These are phyloP conservation scores for Corylus americana DNA, from an alignment of 306 rosid genomes.

Conservation along the genomic window DNA sequence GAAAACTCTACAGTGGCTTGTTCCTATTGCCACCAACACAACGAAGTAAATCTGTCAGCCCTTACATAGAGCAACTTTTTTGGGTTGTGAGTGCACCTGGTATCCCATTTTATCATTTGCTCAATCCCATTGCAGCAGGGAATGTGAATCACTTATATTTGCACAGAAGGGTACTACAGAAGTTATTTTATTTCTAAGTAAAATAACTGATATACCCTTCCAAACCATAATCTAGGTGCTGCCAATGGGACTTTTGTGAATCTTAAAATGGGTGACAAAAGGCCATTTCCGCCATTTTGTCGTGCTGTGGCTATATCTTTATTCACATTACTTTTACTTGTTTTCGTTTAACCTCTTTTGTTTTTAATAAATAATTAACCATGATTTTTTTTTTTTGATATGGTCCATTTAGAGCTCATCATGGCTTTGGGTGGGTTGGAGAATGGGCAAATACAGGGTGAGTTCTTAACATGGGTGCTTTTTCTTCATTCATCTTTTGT, in stretches of 20 bases:
- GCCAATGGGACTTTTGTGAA: not conserved
- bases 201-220: slow-evolving; percentile 1
- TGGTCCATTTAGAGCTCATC: slow-evolving; percentile 75
- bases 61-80: slow-evolving; percentile 10
- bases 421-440: slow-evolving; percentile 99
- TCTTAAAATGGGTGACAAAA: not conserved
- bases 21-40: slow-evolving; percentile 87
- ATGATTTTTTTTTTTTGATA: slow-evolving; percentile 10
- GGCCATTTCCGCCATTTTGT: not conserved
- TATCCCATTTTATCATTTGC: slow-evolving; percentile 18
- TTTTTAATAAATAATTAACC: not conserved
- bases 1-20: slow-evolving; percentile 93
- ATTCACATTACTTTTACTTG: too few relatives aligned
- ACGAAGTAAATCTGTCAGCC: slow-evolving; percentile 64
- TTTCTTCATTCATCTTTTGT: slow-evolving; percentile 8
- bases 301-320: not conserved
- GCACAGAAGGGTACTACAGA: slow-evolving; percentile 3
- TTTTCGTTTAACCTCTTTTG: not conserved
- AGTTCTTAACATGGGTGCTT: slow-evolving; percentile 30
- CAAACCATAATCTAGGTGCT: not conserved
- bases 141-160: not conserved
- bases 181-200: not conserved
- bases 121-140: slow-evolving; percentile 20
- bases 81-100: slow-evolving; percentile 21
- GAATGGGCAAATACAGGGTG: slow-evolving; percentile 99